A percentile compares a stretch with the other conserved stretches of the same genome.
Evolutionary conservation across 108 stramenopile genomes (phyloP).

Genomic region (Skeletonema tropicum): DNA sequence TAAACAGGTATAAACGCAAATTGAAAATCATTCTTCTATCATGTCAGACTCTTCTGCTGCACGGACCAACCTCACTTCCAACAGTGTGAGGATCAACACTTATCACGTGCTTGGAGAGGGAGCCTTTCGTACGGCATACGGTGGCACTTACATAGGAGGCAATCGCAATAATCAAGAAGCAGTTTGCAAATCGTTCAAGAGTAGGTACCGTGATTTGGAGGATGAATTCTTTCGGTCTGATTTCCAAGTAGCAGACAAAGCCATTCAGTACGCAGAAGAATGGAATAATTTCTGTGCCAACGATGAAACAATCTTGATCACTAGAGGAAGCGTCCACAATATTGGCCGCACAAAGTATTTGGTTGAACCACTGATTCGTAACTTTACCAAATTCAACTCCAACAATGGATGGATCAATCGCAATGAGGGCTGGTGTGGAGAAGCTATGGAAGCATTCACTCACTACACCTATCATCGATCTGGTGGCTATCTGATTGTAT

Average conservation of each 20-base stretch:
- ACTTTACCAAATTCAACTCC: constrained; percentile 69
- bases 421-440: constrained; percentile 44
- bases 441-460: constrained; percentile 78
- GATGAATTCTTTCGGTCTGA: constrained; percentile 58
- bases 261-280: constrained; percentile 62
- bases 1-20: too few species aligned
- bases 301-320: constrained; percentile 62
- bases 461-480: constrained; percentile 73
- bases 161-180: constrained; percentile 76
- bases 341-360: constrained; percentile 57
- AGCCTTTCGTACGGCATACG: constrained; percentile 57
- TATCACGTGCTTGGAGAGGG: constrained; percentile 57
- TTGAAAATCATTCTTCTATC: background rate
- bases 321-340: constrained; percentile 52
- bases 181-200: constrained; percentile 71
- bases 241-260: constrained; percentile 58
- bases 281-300: constrained; percentile 65
- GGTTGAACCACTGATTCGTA: constrained; percentile 74
- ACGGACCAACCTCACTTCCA: constrained; percentile 67
- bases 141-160: constrained; percentile 69
- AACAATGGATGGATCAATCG: constrained; percentile 73
- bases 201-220: constrained; percentile 48
- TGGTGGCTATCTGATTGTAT: constrained; percentile 68
- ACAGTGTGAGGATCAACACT: constrained; percentile 23
- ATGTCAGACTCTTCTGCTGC: constrained; percentile 59